Evolutionary conservation across 169 alveolate species (phyloP).

Genomic region (Eimeria necatrix): DNA sequence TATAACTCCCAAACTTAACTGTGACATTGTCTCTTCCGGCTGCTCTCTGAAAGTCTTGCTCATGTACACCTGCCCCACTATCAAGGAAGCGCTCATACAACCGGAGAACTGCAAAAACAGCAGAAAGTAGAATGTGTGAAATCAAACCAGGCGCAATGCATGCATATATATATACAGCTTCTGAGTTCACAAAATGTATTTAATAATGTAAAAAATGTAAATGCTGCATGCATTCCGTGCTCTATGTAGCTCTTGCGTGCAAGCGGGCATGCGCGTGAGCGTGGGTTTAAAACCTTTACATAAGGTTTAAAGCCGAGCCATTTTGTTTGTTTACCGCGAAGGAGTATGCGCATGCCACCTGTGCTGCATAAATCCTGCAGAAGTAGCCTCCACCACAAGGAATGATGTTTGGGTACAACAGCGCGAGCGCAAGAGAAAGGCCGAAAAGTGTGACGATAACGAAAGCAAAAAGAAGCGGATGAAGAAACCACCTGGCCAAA

Average conservation of each 20-base stretch:
- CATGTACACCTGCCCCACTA: conserved; percentile 9
- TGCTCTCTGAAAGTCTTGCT: neutral
- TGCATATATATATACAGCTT: neutral
- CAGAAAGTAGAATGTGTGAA: neutral
- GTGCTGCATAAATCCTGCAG: conserved; percentile 39
- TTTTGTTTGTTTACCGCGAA: neutral
- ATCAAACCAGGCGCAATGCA: neutral
- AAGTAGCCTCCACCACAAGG: conserved; percentile 32
- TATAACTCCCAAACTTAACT: neutral
- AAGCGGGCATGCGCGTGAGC: neutral
- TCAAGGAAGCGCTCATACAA: conserved; percentile 11
- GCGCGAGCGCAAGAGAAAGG: conserved; percentile 13
- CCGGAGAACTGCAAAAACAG: conserved; percentile 3
- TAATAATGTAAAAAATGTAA: too few species aligned
- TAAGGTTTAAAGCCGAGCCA: too few species aligned
- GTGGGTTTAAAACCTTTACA: neutral
- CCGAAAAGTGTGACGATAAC: neutral
- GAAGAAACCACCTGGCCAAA: neutral
- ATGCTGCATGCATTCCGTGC: too few species aligned
- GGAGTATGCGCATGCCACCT: conserved; percentile 36
- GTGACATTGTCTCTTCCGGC: neutral
- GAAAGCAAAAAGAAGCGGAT: neutral
- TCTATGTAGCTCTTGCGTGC: neutral
- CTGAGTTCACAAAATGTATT: too few species aligned
- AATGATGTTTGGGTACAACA: conserved; percentile 4